These are phyloP conservation scores for Leishmania martiniquensis DNA, from an alignment of 208 protist genomes.

Conservation along the genomic window DNA sequence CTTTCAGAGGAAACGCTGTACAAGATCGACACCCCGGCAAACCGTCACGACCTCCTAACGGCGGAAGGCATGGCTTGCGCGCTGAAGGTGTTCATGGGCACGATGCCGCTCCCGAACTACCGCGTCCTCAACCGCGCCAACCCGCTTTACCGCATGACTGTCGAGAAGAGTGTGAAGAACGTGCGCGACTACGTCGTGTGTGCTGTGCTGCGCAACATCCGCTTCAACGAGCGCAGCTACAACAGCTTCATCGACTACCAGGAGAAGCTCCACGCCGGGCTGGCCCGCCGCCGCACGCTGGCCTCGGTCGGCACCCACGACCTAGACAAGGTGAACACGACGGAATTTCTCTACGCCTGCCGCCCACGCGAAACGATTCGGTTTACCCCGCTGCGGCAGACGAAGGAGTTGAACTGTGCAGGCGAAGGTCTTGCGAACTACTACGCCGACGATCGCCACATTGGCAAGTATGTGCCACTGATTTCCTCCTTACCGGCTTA, in stretches of 20 bases:
- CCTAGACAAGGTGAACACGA: constrained; percentile 94
- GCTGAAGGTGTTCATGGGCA: constrained; percentile 91
- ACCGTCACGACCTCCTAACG: constrained; percentile 98
- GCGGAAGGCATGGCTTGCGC: constrained; percentile 93
- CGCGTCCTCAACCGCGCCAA: constrained; percentile 54
- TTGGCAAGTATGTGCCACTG: constrained; percentile 85
- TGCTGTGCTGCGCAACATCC: constrained; percentile 97
- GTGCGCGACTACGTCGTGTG: constrained; percentile 98
- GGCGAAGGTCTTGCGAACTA: constrained; percentile 86
- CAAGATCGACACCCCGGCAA: constrained; percentile 99
- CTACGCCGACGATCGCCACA: constrained; percentile 91
- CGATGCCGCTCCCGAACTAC: constrained; percentile 72
- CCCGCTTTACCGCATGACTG: constrained; percentile 84
- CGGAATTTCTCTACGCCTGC: constrained; percentile 86
- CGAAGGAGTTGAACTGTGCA: constrained; percentile 67
- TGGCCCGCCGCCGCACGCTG: constrained; percentile 96
- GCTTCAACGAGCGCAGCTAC: constrained; percentile 95
- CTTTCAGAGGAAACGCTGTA: constrained; percentile 94
- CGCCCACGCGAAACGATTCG: constrained; percentile 88
- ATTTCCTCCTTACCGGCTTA: constrained; percentile 76
- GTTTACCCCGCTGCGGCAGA: constrained; percentile 95
- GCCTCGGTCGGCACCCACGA: constrained; percentile 99
- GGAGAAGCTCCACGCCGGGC: constrained; percentile 98
- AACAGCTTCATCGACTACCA: constrained; percentile 99
- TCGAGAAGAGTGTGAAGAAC: constrained; percentile 76